Conservation (phyloP, 148 eudicot genomes). For the Chenopodium berlandieri region DNA sequence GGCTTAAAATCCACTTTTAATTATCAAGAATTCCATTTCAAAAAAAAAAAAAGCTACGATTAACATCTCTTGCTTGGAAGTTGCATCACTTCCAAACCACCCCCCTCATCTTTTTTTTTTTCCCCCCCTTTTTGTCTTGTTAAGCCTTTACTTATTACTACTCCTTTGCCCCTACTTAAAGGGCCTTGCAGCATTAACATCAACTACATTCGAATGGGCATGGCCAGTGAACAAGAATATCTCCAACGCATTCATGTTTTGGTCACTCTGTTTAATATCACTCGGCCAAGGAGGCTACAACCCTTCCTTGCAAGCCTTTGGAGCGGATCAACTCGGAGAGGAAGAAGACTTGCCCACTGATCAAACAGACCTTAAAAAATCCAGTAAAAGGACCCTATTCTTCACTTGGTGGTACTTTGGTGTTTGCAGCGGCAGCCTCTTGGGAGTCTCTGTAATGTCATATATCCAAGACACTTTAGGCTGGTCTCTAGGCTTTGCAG, state of each 20-base stretch:
- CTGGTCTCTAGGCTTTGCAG: conserved; percentile 83
- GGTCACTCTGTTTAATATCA: conserved; percentile 76
- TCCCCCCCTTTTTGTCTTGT: neutral
- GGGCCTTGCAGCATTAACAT: conserved; percentile 86
- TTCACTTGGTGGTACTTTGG: conserved; percentile 98
- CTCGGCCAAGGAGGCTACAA: conserved; percentile 86
- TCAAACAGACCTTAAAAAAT: conserved; percentile 29
- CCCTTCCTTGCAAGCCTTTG: conserved; percentile 87
- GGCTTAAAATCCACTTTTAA: no score
- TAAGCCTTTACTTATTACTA: neutral
- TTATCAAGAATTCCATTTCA: no score
- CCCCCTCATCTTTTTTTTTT: neutral
- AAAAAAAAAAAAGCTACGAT: no score
- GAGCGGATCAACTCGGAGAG: conserved; percentile 71
- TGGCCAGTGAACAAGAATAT: conserved; percentile 39
- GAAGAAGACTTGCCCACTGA: conserved; percentile 47
- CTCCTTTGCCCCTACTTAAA: conserved; percentile 9
- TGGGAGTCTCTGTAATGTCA: conserved; percentile 73
- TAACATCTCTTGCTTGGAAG: no score
- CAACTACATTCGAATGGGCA: conserved; percentile 52
- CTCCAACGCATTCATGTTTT: conserved; percentile 48
- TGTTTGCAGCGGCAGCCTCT: conserved; percentile 71
- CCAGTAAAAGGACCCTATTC: conserved; percentile 54
- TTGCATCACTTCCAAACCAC: no score
- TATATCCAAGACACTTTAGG: conserved; percentile 79